These are phyloP conservation scores for Theileria parva DNA, from an alignment of 169 alveolate species.

Conservation along the genomic window DNA sequence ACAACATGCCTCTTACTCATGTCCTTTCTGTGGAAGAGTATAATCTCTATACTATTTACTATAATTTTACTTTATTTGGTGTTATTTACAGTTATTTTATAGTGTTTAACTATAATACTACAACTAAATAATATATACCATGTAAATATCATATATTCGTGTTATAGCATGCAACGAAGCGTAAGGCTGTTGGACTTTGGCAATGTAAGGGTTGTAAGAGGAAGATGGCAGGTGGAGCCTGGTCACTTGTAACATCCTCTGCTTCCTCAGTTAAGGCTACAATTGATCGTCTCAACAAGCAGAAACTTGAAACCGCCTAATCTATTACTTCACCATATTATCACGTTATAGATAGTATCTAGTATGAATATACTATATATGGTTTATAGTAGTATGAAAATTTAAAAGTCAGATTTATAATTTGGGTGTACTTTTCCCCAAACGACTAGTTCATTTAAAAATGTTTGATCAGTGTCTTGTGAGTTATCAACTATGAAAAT, in stretches of 20 bases:
- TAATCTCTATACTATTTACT: neutral
- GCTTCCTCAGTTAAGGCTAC: slow-evolving; percentile 92
- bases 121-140: no score
- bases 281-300: slow-evolving; percentile 74
- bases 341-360: neutral
- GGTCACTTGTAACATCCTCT: slow-evolving; percentile 94
- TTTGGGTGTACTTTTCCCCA: slow-evolving; percentile 45
- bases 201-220: slow-evolving; percentile 92
- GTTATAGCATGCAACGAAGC: slow-evolving; percentile 84
- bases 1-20: slow-evolving; percentile 91
- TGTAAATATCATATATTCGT: neutral
- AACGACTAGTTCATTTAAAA: slow-evolving; percentile 19
- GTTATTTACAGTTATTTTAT: no score
- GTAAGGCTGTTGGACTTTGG: slow-evolving; percentile 97
- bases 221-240: slow-evolving; percentile 97
- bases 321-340: neutral
- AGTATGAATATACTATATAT: neutral
- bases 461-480: slow-evolving; percentile 31
- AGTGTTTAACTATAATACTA: no score
- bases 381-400: neutral
- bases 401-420: slow-evolving; percentile 9
- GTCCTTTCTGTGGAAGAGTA: slow-evolving; percentile 97
- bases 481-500: slow-evolving; percentile 36
- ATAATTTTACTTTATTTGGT: no score
- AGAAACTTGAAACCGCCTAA: slow-evolving; percentile 74